Evolutionary conservation across 768 basidiomycete genomes (phyloP).

Genomic region (Boletus sp.): DNA sequence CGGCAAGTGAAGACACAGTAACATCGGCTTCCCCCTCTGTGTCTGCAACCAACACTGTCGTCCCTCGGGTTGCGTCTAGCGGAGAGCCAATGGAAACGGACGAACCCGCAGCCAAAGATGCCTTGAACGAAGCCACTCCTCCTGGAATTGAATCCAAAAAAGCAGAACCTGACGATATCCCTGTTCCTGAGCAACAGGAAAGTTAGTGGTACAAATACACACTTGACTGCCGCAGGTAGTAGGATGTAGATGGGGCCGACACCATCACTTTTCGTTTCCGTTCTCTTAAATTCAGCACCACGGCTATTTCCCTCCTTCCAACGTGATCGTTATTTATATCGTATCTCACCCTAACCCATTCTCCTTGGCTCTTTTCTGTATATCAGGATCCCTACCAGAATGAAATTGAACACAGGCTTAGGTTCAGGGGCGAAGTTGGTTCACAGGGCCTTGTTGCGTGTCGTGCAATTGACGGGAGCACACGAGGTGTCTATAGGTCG

Average conservation of each 20-base stretch:
- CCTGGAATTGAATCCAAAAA: slow-evolving; percentile 3
- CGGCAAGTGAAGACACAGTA: slow-evolving; percentile 46
- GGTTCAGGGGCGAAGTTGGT: no score
- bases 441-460: not conserved
- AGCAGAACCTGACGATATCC: not conserved
- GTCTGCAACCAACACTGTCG: slow-evolving; percentile 21
- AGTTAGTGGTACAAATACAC: not conserved
- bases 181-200: not conserved
- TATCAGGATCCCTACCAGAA: slow-evolving; percentile 6
- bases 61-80: slow-evolving; percentile 6
- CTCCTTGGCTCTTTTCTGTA: slow-evolving; percentile 12
- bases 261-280: not conserved
- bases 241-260: not conserved
- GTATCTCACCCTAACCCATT: slow-evolving; percentile 10
- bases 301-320: not conserved
- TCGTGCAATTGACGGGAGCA: not conserved
- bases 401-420: not conserved
- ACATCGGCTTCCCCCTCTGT: slow-evolving; percentile 35
- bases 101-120: slow-evolving; percentile 1
- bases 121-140: not conserved
- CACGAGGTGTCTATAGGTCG: not conserved
- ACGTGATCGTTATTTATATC: slow-evolving; percentile 8
- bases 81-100: slow-evolving; percentile 19
- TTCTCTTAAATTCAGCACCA: slow-evolving; percentile 2
- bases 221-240: not conserved